Evolutionary conservation across 257 asterid species (phyloP).

Genomic region (Nyctanthes arbortristis): DNA sequence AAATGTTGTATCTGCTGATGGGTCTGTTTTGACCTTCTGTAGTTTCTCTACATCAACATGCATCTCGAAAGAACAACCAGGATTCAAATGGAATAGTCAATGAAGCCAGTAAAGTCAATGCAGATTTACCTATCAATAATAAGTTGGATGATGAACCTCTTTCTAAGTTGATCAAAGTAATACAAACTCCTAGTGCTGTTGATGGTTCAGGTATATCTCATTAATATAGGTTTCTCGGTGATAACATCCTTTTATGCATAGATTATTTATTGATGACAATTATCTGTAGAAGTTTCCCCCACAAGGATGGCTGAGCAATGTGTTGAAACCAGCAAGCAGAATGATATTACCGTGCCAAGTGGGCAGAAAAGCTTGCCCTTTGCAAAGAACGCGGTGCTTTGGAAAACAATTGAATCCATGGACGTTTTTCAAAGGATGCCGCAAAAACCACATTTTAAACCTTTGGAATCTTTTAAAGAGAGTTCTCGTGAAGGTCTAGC

Average conservation of each 20-base stretch:
- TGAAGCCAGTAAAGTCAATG: constrained; percentile 22
- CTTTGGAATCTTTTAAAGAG: constrained; percentile 51
- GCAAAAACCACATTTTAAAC: constrained; percentile 82
- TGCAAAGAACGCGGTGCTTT: constrained; percentile 51
- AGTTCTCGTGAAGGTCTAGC: constrained; percentile 80
- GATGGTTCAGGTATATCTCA: constrained; percentile 49
- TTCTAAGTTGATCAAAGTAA: constrained; percentile 60
- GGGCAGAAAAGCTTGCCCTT: constrained; percentile 58
- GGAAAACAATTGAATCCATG: constrained; percentile 72
- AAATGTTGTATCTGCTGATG: constrained; percentile 15
- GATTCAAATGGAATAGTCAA: constrained; percentile 21
- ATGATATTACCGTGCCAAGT: constrained; percentile 20
- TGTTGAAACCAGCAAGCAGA: constrained; percentile 26
- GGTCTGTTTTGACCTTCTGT: constrained; percentile 24
- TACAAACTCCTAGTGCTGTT: constrained; percentile 36
- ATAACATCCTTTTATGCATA: constrained; percentile 2
- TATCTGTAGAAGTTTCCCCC: constrained; percentile 38
- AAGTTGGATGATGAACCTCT: constrained; percentile 63
- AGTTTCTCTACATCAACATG: constrained; percentile 35
- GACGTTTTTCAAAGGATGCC: constrained; percentile 67
- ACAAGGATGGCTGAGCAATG: constrained; percentile 28
- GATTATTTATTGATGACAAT: constrained; percentile 8
- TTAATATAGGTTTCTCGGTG: background rate
- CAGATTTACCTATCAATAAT: constrained; percentile 32
- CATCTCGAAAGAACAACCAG: constrained; percentile 25